A percentile compares a stretch with the other conserved stretches of the same genome.
phyloP scores from a whole-genome alignment of 306 rosid species.

The Dalbergia cochinchinensis region DNA sequence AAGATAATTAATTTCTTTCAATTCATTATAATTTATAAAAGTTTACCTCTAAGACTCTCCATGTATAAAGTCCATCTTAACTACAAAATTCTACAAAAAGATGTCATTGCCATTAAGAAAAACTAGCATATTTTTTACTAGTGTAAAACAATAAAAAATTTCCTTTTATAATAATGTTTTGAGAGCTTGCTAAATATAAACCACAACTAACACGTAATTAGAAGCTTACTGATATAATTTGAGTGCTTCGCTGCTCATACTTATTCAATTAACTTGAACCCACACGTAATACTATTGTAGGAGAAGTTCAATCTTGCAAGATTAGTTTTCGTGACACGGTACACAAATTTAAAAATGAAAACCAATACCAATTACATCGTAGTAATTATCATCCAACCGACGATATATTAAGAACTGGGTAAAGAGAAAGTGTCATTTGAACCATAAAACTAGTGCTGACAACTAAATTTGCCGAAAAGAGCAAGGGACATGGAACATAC shows the following conservation, averaged over 20 bases:
- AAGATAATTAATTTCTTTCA: background rate
- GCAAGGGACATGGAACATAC: constrained; percentile 1
- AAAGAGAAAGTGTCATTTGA: too few species aligned
- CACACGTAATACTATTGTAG: background rate
- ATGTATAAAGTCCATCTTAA: background rate
- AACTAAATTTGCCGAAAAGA: constrained; percentile 1
- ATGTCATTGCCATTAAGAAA: too few species aligned
- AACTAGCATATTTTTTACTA: background rate
- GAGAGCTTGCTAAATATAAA: background rate
- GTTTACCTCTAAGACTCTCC: too few species aligned
- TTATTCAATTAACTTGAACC: background rate
- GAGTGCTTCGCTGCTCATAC: background rate
- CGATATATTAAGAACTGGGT: background rate
- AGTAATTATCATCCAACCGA: background rate
- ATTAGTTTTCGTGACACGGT: background rate
- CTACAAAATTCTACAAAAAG: background rate
- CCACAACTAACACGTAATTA: background rate
- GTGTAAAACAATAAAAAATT: background rate
- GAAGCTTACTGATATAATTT: background rate
- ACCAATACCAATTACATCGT: background rate
- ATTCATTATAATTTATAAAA: background rate
- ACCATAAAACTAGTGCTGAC: background rate
- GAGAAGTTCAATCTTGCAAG: background rate
- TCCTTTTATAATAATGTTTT: background rate
- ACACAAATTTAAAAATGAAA: background rate